Evolutionary conservation across 495 filamentous ascomycete genomes (phyloP), one percentile per base, ranked within the genome.

Genomic region (Articulospora tetracladia): DNA sequence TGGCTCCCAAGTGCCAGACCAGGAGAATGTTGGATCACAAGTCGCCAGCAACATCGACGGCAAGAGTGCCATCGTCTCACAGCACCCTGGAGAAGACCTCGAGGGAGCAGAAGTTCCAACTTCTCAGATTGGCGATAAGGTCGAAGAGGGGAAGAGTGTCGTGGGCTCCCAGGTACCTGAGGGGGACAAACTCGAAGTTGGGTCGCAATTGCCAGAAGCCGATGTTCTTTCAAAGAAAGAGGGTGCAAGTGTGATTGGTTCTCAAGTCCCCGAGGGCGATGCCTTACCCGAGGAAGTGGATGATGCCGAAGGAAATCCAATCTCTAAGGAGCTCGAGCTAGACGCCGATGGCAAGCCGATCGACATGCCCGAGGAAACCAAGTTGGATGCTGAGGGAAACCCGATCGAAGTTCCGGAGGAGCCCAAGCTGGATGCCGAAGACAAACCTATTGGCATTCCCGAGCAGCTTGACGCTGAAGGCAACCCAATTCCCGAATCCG

Each of bases 1-100:
- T n/a, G 39, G 15, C 3, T 44, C 39, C 11, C 39, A 44, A 19
- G 39, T 44, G n/a, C n/a, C n/a, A 63, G 72, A 80, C 7, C 58
- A 59, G 20, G 47, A 39, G 1, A 48, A 46, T 52, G 30, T 50
- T 23, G 62, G 49, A 22, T 27, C 49, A 22, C 19, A 62, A 23
- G 46, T 32, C 25, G 58, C 36, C 8, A n/a, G 2, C 32, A 49
- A 53, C 15, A 50, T 70, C 26, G 63, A 55, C 23, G 49, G 47
- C 17, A 60, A 57, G 1, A 55, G 61, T 22, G 57, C 61, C 7
- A 34, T 57, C 23, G 56, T 26, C 12, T 55, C 64, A 6, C 56
- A 64, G 24, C 70, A 69, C 23, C 72, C 39, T 8, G 39, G 47
- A 24, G 70, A 22, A 23, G 46, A 56, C 10, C 7, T 56, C 22